Evolutionary conservation across 1,284 basidiomycete genomes (phyloP).

Genomic region (Cryptococcus amylolentus): DNA sequence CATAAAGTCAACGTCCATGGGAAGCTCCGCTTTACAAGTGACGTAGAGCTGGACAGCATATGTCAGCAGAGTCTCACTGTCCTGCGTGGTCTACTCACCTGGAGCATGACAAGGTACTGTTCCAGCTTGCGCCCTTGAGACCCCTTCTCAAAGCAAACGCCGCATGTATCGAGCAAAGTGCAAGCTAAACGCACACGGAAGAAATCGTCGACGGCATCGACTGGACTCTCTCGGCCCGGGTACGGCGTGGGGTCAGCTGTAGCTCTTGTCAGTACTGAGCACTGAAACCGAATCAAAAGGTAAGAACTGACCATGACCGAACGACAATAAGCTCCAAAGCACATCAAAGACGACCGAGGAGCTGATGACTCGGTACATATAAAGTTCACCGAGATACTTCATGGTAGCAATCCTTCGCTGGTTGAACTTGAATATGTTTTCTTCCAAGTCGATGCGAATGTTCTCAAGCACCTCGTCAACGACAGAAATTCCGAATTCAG

Average conservation of each 20-base stretch:
- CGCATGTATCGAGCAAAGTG: conserved; percentile 88
- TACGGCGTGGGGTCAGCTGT: conserved; percentile 77
- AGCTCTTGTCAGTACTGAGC: conserved; percentile 6
- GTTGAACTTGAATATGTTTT: conserved; percentile 92
- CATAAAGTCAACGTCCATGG: conserved; percentile 99
- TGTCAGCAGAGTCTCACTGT: conserved; percentile 2
- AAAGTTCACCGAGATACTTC: conserved; percentile 94
- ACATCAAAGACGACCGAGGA: conserved; percentile 88
- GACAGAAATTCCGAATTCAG: conserved; percentile 79
- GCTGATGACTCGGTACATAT: conserved; percentile 91
- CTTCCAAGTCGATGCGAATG: conserved; percentile 82
- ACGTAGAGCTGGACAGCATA: conserved; percentile 66
- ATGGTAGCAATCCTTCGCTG: conserved; percentile 86
- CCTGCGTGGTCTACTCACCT: conserved; percentile 56
- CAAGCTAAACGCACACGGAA: conserved; percentile 92
- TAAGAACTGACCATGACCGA: conserved; percentile 78
- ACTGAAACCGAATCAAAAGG: background rate
- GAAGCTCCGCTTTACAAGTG: conserved; percentile 76
- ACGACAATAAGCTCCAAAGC: conserved; percentile 91
- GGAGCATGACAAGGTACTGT: conserved; percentile 87
- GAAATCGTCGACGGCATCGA: conserved; percentile 93
- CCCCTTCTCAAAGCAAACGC: conserved; percentile 95
- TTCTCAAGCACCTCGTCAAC: conserved; percentile 95
- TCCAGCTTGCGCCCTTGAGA: conserved; percentile 87
- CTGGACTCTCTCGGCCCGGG: conserved; percentile 68